phyloP scores from a whole-genome alignment of 495 filamentous ascomycete species.

The Tuber magnatum region DNA sequence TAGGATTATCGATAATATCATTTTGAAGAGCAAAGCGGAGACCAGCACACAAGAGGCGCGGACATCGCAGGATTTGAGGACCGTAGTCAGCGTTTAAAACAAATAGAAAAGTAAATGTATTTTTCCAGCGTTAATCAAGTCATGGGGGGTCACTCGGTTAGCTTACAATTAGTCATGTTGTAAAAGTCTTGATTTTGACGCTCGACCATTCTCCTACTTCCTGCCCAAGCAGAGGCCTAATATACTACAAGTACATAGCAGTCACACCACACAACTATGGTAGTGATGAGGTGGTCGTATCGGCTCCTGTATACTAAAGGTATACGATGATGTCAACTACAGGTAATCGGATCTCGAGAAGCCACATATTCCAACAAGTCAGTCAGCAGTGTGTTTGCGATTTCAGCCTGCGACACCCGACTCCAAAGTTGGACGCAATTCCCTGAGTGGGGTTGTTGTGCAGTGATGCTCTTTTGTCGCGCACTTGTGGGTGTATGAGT shows the following conservation, averaged over 20 bases:
- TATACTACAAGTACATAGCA: too few species aligned
- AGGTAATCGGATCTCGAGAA: too few species aligned
- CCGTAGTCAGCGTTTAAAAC: not conserved
- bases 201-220: too few species aligned
- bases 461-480: not conserved
- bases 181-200: too few species aligned
- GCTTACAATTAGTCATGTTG: not conserved
- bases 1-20: slow-evolving; percentile 89
- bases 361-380: too few species aligned
- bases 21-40: slow-evolving; percentile 50
- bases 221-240: too few species aligned
- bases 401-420: not conserved
- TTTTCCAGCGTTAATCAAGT: not conserved
- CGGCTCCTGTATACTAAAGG: too few species aligned
- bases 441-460: not conserved
- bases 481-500: not conserved
- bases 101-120: not conserved
- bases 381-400: not conserved
- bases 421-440: not conserved
- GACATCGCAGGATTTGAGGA: not conserved
- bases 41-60: not conserved
- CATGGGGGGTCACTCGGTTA: not conserved
- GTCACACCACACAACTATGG: too few species aligned
- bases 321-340: too few species aligned
- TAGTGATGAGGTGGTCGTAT: too few species aligned